phyloP scores from a whole-genome alignment of 2,329 filamentous ascomycete species.

The Exophiala xenobiotica region DNA sequence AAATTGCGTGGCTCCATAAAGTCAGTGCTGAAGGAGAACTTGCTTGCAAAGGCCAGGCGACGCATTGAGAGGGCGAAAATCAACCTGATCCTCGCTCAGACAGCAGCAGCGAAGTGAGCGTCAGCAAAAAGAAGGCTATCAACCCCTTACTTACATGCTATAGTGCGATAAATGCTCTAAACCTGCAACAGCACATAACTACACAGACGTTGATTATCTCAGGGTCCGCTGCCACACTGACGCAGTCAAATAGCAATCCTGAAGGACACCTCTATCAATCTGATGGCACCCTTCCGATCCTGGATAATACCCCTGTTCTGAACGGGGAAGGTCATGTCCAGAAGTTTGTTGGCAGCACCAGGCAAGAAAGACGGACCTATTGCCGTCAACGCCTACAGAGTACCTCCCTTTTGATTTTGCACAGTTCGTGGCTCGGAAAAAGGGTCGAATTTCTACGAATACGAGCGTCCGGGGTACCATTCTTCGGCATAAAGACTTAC shows the following conservation, averaged over 20 bases:
- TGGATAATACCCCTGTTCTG: too few species aligned
- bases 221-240: neutral
- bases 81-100: conserved; percentile 10
- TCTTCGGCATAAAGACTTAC: conserved; percentile 5
- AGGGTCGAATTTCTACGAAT: conserved; percentile 1
- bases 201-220: conserved; percentile 5
- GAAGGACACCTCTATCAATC: neutral
- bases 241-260: neutral
- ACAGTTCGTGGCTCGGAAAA: conserved; percentile 9
- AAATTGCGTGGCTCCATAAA: conserved; percentile 7
- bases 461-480: neutral
- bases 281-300: too few species aligned
- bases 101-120: conserved; percentile 3
- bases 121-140: neutral
- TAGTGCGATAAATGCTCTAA: conserved; percentile 9
- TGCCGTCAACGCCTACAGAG: too few species aligned
- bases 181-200: conserved; percentile 7
- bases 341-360: too few species aligned
- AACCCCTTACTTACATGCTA: neutral
- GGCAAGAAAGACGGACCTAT: neutral
- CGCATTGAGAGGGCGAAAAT: conserved; percentile 7
- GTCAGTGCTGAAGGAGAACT: conserved; percentile 6
- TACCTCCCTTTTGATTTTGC: conserved; percentile 4
- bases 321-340: too few species aligned
- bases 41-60: conserved; percentile 4